Evolutionary conservation across 1,284 basidiomycete genomes (phyloP).

Genomic region (Termitomyces sp.): DNA sequence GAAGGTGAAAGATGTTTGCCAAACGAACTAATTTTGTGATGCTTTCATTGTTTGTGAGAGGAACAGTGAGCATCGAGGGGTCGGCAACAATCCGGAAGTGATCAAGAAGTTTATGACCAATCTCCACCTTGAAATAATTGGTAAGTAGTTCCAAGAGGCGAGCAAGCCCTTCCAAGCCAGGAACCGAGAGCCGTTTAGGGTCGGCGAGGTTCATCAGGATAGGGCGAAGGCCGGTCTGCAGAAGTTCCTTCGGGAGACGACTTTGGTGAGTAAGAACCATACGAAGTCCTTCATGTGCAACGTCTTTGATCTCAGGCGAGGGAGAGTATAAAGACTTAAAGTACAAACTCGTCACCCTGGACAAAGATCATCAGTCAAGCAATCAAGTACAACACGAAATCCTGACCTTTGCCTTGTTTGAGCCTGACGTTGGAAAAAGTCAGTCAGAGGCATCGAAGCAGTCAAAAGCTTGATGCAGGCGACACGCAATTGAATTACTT

Average conservation of each 20-base stretch:
- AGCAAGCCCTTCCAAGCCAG: slow-evolving; percentile 92
- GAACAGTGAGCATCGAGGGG: slow-evolving; percentile 77
- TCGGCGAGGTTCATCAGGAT: slow-evolving; percentile 99
- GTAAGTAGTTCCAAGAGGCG: slow-evolving; percentile 93
- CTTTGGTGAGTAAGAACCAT: slow-evolving; percentile 88
- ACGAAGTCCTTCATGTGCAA: slow-evolving; percentile 90
- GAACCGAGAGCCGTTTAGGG: slow-evolving; percentile 90
- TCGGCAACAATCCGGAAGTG: slow-evolving; percentile 92
- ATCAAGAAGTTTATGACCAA: slow-evolving; percentile 94
- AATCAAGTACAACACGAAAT: not conserved
- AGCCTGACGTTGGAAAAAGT: slow-evolving; percentile 82
- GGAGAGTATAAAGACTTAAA: slow-evolving; percentile 98
- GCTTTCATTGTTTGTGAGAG: slow-evolving; percentile 84
- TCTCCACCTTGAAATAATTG: slow-evolving; percentile 99
- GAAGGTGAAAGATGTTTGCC: slow-evolving; percentile 95
- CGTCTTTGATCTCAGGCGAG: slow-evolving; percentile 91
- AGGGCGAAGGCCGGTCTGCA: slow-evolving; percentile 93
- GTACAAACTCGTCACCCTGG: slow-evolving; percentile 89
- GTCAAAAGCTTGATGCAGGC: slow-evolving; percentile 92
- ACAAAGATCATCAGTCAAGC: slow-evolving; percentile 2
- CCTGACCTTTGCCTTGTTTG: slow-evolving; percentile 79
- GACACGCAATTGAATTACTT: slow-evolving; percentile 90
- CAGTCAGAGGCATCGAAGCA: slow-evolving; percentile 91
- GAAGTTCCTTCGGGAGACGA: slow-evolving; percentile 91
- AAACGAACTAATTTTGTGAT: slow-evolving; percentile 92